Base-by-base conservation (phyloP, 2,329 filamentous ascomycete genomes). In the Juglanconis sp. region DNA sequence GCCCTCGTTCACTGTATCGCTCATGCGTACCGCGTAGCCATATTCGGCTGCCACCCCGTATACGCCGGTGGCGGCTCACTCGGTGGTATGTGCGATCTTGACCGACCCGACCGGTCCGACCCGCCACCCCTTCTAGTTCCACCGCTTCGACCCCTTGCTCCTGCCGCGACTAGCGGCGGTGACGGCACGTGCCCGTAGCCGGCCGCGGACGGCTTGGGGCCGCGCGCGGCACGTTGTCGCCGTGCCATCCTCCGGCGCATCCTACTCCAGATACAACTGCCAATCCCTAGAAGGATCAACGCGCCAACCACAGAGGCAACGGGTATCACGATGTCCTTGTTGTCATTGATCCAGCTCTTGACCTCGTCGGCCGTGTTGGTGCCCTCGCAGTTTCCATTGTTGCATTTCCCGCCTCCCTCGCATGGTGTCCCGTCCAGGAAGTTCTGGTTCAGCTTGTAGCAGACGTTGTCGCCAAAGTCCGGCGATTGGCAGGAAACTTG, bases 401-500 rank as follows among this genome's bases (percentile, higher is more conserved):
- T 71, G 74, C 95, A 99, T 59, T 79, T 81, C 6, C 95, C 95
- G 57, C 91, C 91, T 17, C 89, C 90, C 56, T 86, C 82, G 71
- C 95, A 99, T 1, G 84, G 78, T 1, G 95, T 98, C 17, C 95
- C 95, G 71, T 99, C 95, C 35, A 98, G 79, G 76, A 96, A 98
- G 75, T 96, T 95, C 72, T 97, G 92, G 71, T 91, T 88, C 76
- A 96, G 84, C 30, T 83, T 83, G 62, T 89, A 87, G 74, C 92
- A 96, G 7, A 82, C 80, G 60, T 84, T 83, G 5, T 77, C 64
- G 7, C 85, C 85, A 60, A 93, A 87, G 59, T 85, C 79, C 4
- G 91, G 86, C 31, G 88, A 89, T 3, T 83, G 81, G 73, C 95
- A 99, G 53, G 87, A 87, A 54, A 98, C 78, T 64, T 84, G 81